Evolutionary conservation across 1,284 basidiomycete species (phyloP).

Genomic region (Puccinia hordei): DNA sequence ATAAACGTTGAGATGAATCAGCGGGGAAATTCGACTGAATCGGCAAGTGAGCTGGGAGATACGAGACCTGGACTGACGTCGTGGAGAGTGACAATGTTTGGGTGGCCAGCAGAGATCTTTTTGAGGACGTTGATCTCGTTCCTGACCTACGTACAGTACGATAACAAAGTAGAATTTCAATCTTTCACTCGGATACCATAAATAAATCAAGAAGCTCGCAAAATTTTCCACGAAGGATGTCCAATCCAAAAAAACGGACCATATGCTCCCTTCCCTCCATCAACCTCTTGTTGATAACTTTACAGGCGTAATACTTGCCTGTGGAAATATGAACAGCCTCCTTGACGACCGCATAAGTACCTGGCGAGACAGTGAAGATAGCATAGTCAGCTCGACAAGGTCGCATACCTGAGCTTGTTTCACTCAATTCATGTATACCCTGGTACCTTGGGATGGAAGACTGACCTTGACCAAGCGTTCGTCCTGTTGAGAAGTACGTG

Average conservation of each 20-base stretch:
- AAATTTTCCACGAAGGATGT: background rate
- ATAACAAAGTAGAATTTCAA: background rate
- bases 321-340: conserved; percentile 96
- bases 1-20: background rate
- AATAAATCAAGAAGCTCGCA: too few species aligned
- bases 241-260: conserved; percentile 53
- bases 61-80: conserved; percentile 49
- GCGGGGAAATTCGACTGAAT: conserved; percentile 17
- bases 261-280: conserved; percentile 70
- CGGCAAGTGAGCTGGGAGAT: conserved; percentile 42
- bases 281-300: conserved; percentile 91
- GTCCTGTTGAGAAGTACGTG: conserved; percentile 13
- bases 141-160: conserved; percentile 69
- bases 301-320: conserved; percentile 81
- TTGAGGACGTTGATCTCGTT: conserved; percentile 97
- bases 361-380: conserved; percentile 62
- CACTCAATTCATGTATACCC: background rate
- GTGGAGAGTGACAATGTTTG: conserved; percentile 65
- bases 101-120: conserved; percentile 84
- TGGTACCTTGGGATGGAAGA: background rate
- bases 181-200: background rate
- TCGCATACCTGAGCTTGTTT: background rate
- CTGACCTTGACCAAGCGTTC: conserved; percentile 51
- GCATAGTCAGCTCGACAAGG: background rate
- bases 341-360: conserved; percentile 86